Percentiles rank a stretch among this genome's conserved stretches.
These are phyloP conservation scores for Fraxinus ornus DNA, from an alignment of 305 asterid species.

Conservation along the genomic window DNA sequence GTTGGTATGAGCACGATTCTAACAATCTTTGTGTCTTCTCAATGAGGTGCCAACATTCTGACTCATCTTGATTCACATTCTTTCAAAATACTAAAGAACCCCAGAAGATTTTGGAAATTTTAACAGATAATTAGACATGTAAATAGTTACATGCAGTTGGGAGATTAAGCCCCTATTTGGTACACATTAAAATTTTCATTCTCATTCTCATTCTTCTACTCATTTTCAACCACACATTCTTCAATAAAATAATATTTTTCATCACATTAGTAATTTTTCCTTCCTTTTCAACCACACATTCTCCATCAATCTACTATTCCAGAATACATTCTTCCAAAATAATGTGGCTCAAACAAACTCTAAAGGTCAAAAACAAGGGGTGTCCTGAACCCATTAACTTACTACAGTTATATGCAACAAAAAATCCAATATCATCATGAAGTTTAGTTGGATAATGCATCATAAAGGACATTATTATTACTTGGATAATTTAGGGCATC, in stretches of 20 bases:
- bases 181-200: too few species aligned
- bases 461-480: not conserved
- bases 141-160: not conserved
- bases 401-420: not conserved
- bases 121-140: not conserved
- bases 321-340: too few species aligned
- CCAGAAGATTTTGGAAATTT: not conserved
- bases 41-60: not conserved
- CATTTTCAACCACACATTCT: too few species aligned
- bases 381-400: not conserved
- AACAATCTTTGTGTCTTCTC: not conserved
- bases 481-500: not conserved
- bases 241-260: too few species aligned
- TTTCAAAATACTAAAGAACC: not conserved
- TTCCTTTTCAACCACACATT: too few species aligned
- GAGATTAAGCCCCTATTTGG: not conserved
- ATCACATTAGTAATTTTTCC: too few species aligned
- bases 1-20: not conserved
- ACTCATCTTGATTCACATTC: not conserved
- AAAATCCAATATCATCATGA: not conserved
- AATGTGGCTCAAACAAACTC: too few species aligned
- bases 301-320: too few species aligned
- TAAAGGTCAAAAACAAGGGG: not conserved
- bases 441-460: not conserved
- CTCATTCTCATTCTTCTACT: too few species aligned